These are phyloP conservation scores for Clausena lansium DNA, from an alignment of 345 rosid genomes.

Conservation along the genomic window DNA sequence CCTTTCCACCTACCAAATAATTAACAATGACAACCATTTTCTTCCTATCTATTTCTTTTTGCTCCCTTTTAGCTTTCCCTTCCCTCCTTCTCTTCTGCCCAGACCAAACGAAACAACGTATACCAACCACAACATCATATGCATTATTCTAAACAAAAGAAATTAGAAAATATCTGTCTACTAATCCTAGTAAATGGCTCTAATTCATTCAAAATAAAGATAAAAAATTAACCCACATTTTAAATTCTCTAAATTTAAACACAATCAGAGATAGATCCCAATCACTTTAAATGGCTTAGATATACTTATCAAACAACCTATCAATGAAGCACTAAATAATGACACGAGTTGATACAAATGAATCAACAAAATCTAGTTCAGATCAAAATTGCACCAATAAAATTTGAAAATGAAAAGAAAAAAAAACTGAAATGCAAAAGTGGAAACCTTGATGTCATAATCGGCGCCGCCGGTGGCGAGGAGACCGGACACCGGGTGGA, in stretches of 20 bases:
- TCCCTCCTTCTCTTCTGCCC: not conserved
- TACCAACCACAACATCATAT: too few species aligned
- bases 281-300: not conserved
- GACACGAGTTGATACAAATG: not conserved
- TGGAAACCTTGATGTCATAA: slow-evolving; percentile 75
- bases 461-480: slow-evolving; percentile 99
- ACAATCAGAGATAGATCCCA: not conserved
- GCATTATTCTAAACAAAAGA: not conserved
- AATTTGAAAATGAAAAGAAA: not conserved
- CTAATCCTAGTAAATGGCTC: not conserved
- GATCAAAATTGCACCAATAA: not conserved
- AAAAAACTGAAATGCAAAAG: not conserved
- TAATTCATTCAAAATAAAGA: not conserved
- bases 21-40: not conserved
- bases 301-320: not conserved
- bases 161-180: not conserved
- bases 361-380: not conserved
- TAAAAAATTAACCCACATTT: too few species aligned
- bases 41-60: not conserved
- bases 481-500: slow-evolving; percentile 71
- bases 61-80: not conserved
- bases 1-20: not conserved
- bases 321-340: not conserved
- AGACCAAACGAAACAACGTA: not conserved
- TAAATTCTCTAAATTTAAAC: too few species aligned